Evolutionary conservation across 2,329 filamentous ascomycete genomes (phyloP), one percentile per base, ranked within the genome.

Genomic region (Pleomassaria siparia): DNA sequence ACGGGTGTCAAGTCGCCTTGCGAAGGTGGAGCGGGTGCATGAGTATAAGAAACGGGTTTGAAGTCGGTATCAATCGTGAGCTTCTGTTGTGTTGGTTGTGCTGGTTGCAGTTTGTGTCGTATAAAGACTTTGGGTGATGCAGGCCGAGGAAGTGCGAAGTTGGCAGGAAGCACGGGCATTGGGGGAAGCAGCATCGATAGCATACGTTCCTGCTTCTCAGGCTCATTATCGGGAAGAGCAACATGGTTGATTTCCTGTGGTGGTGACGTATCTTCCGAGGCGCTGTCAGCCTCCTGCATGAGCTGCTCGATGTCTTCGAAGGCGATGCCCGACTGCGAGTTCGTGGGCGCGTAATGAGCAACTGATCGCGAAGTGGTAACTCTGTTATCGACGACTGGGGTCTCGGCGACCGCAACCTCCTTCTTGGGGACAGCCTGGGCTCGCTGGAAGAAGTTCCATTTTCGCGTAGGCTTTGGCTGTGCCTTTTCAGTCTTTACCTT

Each of bases 361-460:
- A 82, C 68, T 15, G 76, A 74, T 16, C 78, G 72, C 26, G 67
- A 69, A 2, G 51, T 44, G 29, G 58, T 56, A 21, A 53, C 51
- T 44, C 57, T 55, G 21, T 51, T 64, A 20, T 72, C 65, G 33
- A 74, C 55, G 67, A 72, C 72, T 43, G 72, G 60, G 29, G 76
- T 64, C 43, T 74, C 67, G 8, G 58, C 53, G 13, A 62, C 59
- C 30, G 56, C 55, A 16, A 62, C 47, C 4, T 62, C 58, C 25
- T 70, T 62, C 68, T 73, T 64, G 25, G 72, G 67, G 10, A 67
- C 62, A 4, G 72, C 68, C 12, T 76, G 74, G 7, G 73, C 71
- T 11, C 75, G 67, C 44, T 83, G 80, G 49, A 85, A 83, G 53
- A 85, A 81, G 55, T 82, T 84, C 80, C 80, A 84, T 64, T 75